Percentiles rank a stretch among this genome's conserved stretches.
These are phyloP conservation scores for Akanthomyces lecanii DNA, from an alignment of 2,329 filamentous ascomycete genomes.

Conservation along the genomic window DNA sequence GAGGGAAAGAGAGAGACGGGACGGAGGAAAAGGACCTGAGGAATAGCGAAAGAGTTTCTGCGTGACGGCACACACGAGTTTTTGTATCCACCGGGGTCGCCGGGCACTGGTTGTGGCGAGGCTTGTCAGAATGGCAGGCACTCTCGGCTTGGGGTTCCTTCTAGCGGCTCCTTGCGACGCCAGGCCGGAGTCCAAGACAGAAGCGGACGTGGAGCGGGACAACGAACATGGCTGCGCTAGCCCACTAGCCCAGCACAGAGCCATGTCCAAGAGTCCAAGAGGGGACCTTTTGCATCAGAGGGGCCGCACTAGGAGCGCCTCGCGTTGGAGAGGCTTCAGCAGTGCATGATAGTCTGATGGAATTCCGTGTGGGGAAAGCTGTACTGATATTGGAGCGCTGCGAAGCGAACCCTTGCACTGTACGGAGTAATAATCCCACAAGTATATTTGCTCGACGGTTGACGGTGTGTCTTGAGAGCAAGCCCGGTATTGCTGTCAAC, in stretches of 20 bases:
- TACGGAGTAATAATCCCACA: too few species aligned
- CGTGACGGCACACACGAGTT: constrained; percentile 13
- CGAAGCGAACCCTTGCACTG: background rate
- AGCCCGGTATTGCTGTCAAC: background rate
- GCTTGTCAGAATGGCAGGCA: background rate
- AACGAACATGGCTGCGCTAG: constrained; percentile 10
- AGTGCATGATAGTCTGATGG: background rate
- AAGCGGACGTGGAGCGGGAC: constrained; percentile 9
- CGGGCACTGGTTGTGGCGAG: background rate
- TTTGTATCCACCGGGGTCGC: constrained; percentile 19
- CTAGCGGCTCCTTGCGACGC: background rate
- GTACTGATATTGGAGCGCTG: background rate
- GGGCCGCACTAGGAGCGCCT: constrained; percentile 4
- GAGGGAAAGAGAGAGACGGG: background rate
- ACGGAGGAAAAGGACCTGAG: constrained; percentile 11
- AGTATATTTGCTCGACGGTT: too few species aligned
- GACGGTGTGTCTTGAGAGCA: too few species aligned
- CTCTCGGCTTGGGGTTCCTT: constrained; percentile 1
- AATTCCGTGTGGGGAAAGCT: constrained; percentile 2
- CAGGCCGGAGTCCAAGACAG: background rate
- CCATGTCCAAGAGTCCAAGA: background rate
- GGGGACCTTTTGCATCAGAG: constrained; percentile 5
- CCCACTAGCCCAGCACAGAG: background rate
- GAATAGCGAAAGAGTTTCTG: constrained; percentile 7
- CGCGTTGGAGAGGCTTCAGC: constrained; percentile 6